phyloP scores from a whole-genome alignment of 306 rosid species.

The Arachis stenosperma region DNA sequence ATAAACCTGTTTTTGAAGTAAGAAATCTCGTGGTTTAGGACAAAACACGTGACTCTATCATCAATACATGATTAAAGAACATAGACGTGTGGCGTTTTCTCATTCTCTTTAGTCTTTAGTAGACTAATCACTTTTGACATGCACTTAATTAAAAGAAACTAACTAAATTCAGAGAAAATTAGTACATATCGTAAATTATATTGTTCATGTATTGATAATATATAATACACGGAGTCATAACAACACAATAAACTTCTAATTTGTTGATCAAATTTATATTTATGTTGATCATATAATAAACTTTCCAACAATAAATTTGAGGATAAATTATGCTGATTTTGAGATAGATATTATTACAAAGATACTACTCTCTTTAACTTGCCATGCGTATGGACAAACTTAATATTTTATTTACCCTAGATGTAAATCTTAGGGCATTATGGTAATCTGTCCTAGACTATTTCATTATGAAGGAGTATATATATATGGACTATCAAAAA shows the following conservation, averaged over 20 bases:
- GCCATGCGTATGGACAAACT: no score
- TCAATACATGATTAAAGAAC: background rate
- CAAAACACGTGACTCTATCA: background rate
- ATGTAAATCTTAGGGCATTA: background rate
- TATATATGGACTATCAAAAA: background rate
- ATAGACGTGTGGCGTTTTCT: background rate
- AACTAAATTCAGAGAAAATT: no score
- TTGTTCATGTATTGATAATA: background rate
- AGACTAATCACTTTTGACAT: background rate
- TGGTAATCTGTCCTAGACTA: background rate
- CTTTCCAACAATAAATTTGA: background rate
- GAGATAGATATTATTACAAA: no score
- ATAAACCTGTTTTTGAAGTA: background rate
- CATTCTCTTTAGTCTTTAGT: background rate
- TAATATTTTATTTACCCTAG: no score
- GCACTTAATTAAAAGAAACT: background rate
- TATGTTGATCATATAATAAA: no score
- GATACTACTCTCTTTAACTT: no score
- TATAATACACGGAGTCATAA: background rate
- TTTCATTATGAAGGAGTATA: background rate
- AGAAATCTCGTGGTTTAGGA: conserved; percentile 13
- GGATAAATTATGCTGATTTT: no score
- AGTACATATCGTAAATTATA: no score
- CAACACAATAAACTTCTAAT: background rate
- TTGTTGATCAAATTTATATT: background rate